These are phyloP conservation scores for Dittrichia graveolens DNA, from an alignment of 129 eudicot species.

Conservation along the genomic window DNA sequence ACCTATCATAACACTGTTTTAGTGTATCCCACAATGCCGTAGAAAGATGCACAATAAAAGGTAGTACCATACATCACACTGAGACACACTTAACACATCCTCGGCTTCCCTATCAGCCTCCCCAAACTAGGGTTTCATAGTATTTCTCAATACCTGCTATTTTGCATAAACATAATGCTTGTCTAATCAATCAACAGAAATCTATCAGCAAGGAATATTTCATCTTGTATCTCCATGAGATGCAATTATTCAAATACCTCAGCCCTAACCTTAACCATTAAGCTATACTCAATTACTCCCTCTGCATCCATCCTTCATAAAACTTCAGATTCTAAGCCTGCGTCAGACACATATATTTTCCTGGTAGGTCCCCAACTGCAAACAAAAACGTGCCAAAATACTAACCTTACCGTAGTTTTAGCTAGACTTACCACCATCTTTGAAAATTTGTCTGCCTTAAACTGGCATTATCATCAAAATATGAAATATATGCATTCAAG, in stretches of 20 bases:
- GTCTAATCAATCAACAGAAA: too few relatives aligned
- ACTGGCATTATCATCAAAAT: background rate
- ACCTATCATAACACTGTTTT: background rate
- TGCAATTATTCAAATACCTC: background rate
- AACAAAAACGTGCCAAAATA: background rate
- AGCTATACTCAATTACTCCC: background rate
- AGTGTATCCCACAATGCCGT: too few relatives aligned
- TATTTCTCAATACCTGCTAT: too few relatives aligned
- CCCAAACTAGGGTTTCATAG: too few relatives aligned
- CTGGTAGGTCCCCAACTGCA: background rate
- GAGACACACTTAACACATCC: background rate
- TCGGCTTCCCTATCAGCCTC: too few relatives aligned
- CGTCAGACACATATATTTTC: background rate
- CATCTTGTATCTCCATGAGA: background rate
- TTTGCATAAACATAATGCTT: too few relatives aligned
- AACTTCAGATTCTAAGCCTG: background rate
- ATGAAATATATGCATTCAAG: conserved; percentile 4
- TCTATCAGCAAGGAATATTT: too few relatives aligned
- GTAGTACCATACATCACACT: background rate
- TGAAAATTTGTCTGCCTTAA: background rate
- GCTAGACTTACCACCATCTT: too few relatives aligned
- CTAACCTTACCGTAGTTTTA: too few relatives aligned
- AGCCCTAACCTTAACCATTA: background rate
- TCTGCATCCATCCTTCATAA: background rate
- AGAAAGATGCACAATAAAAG: background rate